Evolutionary conservation across 306 rosid genomes (phyloP), one percentile per base, ranked within the genome.

Genomic region (Acmispon strigosus): DNA sequence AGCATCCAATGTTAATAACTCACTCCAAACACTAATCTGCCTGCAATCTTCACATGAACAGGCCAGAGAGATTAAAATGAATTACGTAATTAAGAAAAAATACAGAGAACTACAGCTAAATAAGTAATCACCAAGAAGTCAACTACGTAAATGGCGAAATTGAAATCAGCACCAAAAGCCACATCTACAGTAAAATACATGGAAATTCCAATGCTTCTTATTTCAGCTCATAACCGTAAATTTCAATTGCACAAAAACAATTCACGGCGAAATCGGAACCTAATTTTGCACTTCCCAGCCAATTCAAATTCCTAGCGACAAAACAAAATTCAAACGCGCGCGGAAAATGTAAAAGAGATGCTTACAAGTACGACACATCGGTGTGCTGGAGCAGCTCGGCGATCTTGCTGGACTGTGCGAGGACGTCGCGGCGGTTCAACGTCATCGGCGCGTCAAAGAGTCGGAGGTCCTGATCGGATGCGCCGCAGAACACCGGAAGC

Each of bases 331-430:
- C 75, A 24, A 24, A 58, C 47, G 27, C 39, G 57, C 1, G 19
- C 15, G 7, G 39, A 71, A 74, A 76, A 74, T 62, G 59, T 11
- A 14, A 45, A 68, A 22, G 24, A 16, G 61, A 48, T 41, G 74
- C 96, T 87, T 73, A 91, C 99, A 91, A 82, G 82, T 95, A 95
- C 2, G 99, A 95, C 16, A 91, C 96, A 51, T 91, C 99, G 8
- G 99, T 86, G 61, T 74, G 77, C 34, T 81, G 85, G 70, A 95
- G 97, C 72, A 95, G 88, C 79, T 95, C 97, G 18, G 93, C 92
- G 62, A 95, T 91, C 86, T 85, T 86, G 32, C 66, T 72, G 18
- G 99, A 83, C 81, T 86, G 92, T 15, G 90, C 78, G 29, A 89
- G 88, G 66, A 82, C 76, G 41, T 87, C 91, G 12, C 34, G 53